Evolutionary conservation across 768 basidiomycete genomes (phyloP).

Genomic region (Naematelia aurantialba): DNA sequence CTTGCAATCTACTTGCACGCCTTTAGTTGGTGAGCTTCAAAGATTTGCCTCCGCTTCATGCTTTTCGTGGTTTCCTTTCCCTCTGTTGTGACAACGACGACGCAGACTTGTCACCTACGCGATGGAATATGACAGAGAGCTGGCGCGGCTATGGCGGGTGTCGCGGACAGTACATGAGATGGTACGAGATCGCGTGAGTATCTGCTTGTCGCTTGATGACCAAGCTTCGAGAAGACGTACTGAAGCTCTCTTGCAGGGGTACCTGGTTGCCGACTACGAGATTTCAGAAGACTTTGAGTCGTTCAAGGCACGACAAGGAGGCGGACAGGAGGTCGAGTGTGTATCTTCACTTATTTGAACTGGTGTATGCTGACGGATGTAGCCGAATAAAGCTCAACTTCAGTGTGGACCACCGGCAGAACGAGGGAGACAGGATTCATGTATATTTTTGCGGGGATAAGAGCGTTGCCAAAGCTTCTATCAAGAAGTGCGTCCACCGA

Average conservation of each 20-base stretch:
- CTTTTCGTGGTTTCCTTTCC: not conserved
- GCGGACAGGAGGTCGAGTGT: slow-evolving; percentile 76
- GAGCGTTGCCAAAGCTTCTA: slow-evolving; percentile 94
- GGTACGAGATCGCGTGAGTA: slow-evolving; percentile 80
- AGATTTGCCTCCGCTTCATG: not conserved
- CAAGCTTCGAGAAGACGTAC: not conserved
- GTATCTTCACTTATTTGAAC: slow-evolving; percentile 44
- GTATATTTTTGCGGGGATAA: slow-evolving; percentile 93
- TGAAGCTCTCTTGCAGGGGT: slow-evolving; percentile 62
- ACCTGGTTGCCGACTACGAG: slow-evolving; percentile 90
- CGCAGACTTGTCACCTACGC: not conserved
- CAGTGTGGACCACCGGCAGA: slow-evolving; percentile 69
- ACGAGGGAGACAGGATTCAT: slow-evolving; percentile 76
- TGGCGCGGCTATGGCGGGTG: slow-evolving; percentile 85
- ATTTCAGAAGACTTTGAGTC: slow-evolving; percentile 77
- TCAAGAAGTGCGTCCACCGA: slow-evolving; percentile 74
- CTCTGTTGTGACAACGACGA: not conserved
- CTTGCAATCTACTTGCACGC: not conserved
- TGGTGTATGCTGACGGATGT: slow-evolving; percentile 11
- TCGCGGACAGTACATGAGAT: slow-evolving; percentile 95
- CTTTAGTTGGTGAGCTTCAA: not conserved
- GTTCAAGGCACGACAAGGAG: slow-evolving; percentile 71
- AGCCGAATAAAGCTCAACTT: slow-evolving; percentile 89
- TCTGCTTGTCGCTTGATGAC: not conserved
- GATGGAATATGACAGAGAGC: slow-evolving; percentile 46